Conservation (phyloP, 306 rosid genomes). For the Malus asiatica region DNA sequence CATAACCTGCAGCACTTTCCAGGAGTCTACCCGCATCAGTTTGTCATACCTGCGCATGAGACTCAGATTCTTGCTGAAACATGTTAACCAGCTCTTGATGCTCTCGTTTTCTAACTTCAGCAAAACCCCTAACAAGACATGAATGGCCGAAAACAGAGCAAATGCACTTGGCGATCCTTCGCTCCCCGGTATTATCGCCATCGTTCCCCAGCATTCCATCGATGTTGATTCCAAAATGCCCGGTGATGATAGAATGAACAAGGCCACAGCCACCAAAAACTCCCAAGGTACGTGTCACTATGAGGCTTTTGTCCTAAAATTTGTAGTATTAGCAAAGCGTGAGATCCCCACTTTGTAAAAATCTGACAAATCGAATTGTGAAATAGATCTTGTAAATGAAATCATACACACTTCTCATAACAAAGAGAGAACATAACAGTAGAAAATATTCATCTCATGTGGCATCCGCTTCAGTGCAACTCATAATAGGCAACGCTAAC, state of each 20-base stretch:
- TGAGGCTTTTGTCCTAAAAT: slow-evolving; percentile 63
- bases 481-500: too few species aligned
- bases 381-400: neutral
- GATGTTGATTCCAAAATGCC: slow-evolving; percentile 66
- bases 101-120: slow-evolving; percentile 56
- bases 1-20: neutral
- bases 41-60: slow-evolving; percentile 58
- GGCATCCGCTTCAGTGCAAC: too few species aligned
- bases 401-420: too few species aligned
- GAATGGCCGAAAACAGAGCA: slow-evolving; percentile 43
- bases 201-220: slow-evolving; percentile 34
- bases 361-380: neutral
- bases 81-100: slow-evolving; percentile 46
- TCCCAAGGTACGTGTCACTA: slow-evolving; percentile 49
- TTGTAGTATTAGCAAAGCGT: neutral
- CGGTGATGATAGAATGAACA: slow-evolving; percentile 50
- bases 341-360: neutral
- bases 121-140: slow-evolving; percentile 32
- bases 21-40: slow-evolving; percentile 27
- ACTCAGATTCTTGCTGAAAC: slow-evolving; percentile 60
- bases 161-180: slow-evolving; percentile 44
- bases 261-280: slow-evolving; percentile 57
- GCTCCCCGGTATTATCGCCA: slow-evolving; percentile 23
- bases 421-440: too few species aligned
- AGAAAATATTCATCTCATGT: too few species aligned